Percentiles rank a stretch among this genome's conserved stretches.
These are phyloP conservation scores for Lentinula guzmanii DNA, from an alignment of 768 basidiomycete genomes.

Conservation along the genomic window DNA sequence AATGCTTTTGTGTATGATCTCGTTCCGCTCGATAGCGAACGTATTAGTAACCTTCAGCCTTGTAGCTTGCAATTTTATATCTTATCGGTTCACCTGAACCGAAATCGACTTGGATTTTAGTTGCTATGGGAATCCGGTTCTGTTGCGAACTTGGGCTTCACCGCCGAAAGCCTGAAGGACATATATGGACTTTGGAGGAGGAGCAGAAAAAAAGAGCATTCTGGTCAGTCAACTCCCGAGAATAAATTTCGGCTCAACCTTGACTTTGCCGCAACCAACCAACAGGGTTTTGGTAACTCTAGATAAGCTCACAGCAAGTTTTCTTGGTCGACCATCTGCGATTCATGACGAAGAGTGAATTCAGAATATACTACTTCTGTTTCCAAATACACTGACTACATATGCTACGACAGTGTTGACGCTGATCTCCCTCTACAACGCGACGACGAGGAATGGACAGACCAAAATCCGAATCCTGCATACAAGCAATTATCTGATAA, in stretches of 20 bases:
- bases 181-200: slow-evolving; percentile 23
- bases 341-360: slow-evolving; percentile 53
- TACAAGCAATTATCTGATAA: slow-evolving; percentile 8
- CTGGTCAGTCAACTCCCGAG: slow-evolving; percentile 14
- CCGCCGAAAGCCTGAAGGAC: slow-evolving; percentile 21
- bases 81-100: slow-evolving; percentile 29
- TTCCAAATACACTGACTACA: slow-evolving; percentile 17
- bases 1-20: slow-evolving; percentile 24
- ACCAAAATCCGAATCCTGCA: background rate
- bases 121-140: slow-evolving; percentile 35
- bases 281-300: slow-evolving; percentile 37
- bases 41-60: background rate
- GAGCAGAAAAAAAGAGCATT: slow-evolving; percentile 44
- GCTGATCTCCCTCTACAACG: slow-evolving; percentile 43
- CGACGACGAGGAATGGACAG: slow-evolving; percentile 53
- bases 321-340: slow-evolving; percentile 46
- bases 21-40: background rate
- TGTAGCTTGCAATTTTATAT: slow-evolving; percentile 23
- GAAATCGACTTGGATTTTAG: slow-evolving; percentile 36
- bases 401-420: slow-evolving; percentile 30
- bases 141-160: slow-evolving; percentile 49
- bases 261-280: no score
- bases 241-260: background rate
- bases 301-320: slow-evolving; percentile 32
- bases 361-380: background rate